Evolutionary conservation across 768 basidiomycete genomes (phyloP), one percentile per base, ranked within the genome.

Genomic region (Macrolepiota albuminosa): DNA sequence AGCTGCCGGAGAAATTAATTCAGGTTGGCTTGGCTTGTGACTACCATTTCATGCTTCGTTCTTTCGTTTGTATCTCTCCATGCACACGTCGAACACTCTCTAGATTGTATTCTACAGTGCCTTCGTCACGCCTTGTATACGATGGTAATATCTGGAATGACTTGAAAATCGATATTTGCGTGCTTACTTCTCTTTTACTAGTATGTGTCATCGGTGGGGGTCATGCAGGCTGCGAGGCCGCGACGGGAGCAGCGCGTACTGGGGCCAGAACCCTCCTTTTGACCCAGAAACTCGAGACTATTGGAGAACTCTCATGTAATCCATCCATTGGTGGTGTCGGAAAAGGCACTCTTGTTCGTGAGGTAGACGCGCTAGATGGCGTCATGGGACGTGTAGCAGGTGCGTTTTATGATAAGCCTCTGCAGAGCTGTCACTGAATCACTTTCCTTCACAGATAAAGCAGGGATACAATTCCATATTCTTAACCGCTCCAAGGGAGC

Each of bases 201-300:
- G 91, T 94, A 0, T 92, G 92, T 66, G 80, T 96, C 34, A 91
- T 96, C 64, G 94, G 94, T 31, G 94, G 89, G 4, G 94, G 94
- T 4, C 94, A 96, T 76, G 94, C 94, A 34, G 94, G 94, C 1
- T 93, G 91, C 66, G 94, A 96, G 70, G 94, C 94, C 1, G 93
- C 94, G 0, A 84, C 93, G 6, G 94, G 88, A 2, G 81, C 93
- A 16, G 93, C 94, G 1, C 79, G 94, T 48, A 83, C 88, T 0
- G 93, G 94, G 1, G 93, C 93, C 2, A 80, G 81, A 62, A 95
- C 93, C 0, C 65, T 93, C 9, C 78, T 96, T 8, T 71, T 96
- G 58, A 96, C 94, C 1, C 93, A 94, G 70, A 87, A 82, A 55
- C 68, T 91, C 16, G 86, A 89, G 53, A 93, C 86, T 0, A 84